Evolutionary conservation across 2,329 filamentous ascomycete species (phyloP).

Genomic region (Ustilaginoidea virens): DNA sequence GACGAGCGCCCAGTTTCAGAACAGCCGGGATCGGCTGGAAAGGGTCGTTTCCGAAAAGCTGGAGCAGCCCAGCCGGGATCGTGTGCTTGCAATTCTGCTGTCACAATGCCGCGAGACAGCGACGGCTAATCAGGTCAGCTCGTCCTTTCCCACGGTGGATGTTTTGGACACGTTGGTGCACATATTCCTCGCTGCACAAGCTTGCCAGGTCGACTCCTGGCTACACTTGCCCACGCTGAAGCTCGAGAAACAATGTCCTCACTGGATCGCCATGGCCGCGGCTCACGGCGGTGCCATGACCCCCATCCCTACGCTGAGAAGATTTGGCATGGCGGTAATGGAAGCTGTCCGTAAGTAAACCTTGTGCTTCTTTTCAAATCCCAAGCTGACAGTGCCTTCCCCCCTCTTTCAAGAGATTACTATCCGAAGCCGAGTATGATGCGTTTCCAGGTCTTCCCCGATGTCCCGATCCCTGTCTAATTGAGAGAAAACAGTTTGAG

Average conservation of each 20-base stretch:
- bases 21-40: constrained; percentile 20
- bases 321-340: constrained; percentile 42
- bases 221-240: constrained; percentile 46
- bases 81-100: constrained; percentile 47
- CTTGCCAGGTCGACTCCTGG: constrained; percentile 40
- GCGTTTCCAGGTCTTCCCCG: too few species aligned
- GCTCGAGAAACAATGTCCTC: constrained; percentile 37
- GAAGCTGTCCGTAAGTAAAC: constrained; percentile 33
- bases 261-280: constrained; percentile 43
- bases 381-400: constrained; percentile 4
- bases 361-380: not conserved
- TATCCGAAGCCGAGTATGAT: constrained; percentile 16
- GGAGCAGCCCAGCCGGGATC: constrained; percentile 37
- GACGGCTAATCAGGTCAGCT: constrained; percentile 35
- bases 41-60: constrained; percentile 28
- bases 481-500: constrained; percentile 23
- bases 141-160: constrained; percentile 46
- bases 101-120: constrained; percentile 36
- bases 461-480: too few species aligned
- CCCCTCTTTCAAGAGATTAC: constrained; percentile 11
- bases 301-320: constrained; percentile 40
- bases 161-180: constrained; percentile 46
- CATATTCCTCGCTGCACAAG: constrained; percentile 40
- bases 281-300: constrained; percentile 45
- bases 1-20: constrained; percentile 21